phyloP scores from a whole-genome alignment of 2,329 filamentous ascomycete genomes.

The Botrytis byssoidea region DNA sequence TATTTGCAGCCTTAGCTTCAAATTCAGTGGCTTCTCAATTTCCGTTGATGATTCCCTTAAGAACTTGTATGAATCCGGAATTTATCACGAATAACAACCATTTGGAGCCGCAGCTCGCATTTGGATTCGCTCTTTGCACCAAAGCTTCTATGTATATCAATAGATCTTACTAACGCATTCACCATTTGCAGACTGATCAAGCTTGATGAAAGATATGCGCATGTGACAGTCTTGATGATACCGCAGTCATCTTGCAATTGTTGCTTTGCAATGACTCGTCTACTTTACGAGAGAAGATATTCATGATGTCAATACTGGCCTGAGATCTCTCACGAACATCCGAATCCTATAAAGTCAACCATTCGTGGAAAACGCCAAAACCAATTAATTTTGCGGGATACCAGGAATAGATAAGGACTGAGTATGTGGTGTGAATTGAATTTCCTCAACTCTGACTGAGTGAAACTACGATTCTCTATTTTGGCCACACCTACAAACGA shows the following conservation, averaged over 20 bases:
- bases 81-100: not conserved
- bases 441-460: not conserved
- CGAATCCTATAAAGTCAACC: not conserved
- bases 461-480: not conserved
- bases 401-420: not conserved
- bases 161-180: not conserved
- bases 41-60: not conserved
- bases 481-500: not conserved
- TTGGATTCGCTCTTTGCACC: not conserved
- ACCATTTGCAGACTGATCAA: not conserved
- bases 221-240: not conserved
- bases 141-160: not conserved
- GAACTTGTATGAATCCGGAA: not conserved
- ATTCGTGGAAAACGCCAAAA: not conserved
- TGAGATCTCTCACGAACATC: not conserved
- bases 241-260: not conserved
- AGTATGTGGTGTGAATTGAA: not conserved
- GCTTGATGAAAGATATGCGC: not conserved
- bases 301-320: not conserved
- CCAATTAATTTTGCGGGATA: not conserved
- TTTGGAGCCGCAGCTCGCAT: not conserved
- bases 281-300: not conserved
- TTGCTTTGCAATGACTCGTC: rapidly evolving
- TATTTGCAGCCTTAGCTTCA: not conserved
- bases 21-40: not conserved